Evolutionary conservation across 2,329 filamentous ascomycete species (phyloP).

Genomic region (Fusarium penzigii): DNA sequence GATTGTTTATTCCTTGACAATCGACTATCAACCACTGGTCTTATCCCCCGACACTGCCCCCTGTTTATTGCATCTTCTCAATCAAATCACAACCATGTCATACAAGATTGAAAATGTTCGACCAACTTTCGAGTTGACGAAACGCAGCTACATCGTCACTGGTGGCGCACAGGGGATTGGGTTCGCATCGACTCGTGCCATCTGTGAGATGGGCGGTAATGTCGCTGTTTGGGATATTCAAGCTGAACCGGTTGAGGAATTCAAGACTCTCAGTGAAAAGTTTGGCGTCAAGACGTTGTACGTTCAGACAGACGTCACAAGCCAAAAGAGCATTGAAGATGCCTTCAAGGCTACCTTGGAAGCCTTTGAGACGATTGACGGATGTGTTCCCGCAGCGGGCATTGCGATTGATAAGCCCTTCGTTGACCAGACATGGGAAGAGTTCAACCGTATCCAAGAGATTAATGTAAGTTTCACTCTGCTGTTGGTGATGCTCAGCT

Average conservation of each 20-base stretch:
- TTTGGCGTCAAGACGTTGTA: conserved; percentile 30
- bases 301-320: conserved; percentile 35
- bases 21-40: no score
- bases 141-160: conserved; percentile 40
- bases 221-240: conserved; percentile 40
- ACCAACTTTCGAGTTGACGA: conserved; percentile 34
- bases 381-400: conserved; percentile 37
- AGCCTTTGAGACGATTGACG: conserved; percentile 31
- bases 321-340: conserved; percentile 29
- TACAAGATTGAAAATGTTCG: conserved; percentile 9
- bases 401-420: conserved; percentile 47
- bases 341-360: conserved; percentile 26
- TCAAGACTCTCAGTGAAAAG: conserved; percentile 19
- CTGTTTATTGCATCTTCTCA: no score
- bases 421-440: conserved; percentile 44
- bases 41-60: no score
- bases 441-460: conserved; percentile 41
- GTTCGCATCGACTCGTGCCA: conserved; percentile 38
- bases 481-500: background rate
- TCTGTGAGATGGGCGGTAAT: conserved; percentile 43
- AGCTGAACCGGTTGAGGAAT: conserved; percentile 32
- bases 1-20: no score
- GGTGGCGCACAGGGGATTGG: conserved; percentile 43
- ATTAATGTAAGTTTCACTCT: conserved; percentile 38
- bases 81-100: no score